Base-by-base conservation (phyloP, 2,329 filamentous ascomycete genomes). In the Plenodomus biglobosus region DNA sequence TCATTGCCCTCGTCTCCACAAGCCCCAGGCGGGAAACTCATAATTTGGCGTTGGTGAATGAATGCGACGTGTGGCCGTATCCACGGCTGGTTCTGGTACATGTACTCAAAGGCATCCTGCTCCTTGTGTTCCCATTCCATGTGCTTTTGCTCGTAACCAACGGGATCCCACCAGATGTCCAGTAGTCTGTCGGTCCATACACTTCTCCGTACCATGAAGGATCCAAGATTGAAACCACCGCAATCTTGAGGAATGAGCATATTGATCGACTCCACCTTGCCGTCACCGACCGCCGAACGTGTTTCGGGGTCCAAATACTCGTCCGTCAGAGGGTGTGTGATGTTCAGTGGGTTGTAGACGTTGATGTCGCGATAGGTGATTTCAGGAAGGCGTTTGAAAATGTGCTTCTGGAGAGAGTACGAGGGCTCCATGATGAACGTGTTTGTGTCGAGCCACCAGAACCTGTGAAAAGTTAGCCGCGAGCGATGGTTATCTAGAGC, bases 71-170 rank as follows among this genome's bases (percentile, higher is more conserved):
- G 88, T 46, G 89, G 85, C 50, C 94, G 85, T 44, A 97, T 85
- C 92, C 94, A 99, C 0, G 94, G 90, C 69, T 97, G 92, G 46
- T 87, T 87, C 48, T 80, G 82, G 75, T 99, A 99, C 54, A 99
- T 80, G 74, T 95, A 88, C 75, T 96, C 92, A 36, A 99, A 77
- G 1, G 92, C 90, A 68, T 97, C 92, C 74, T 99, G 94, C 72
- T 99, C 94, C 71, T 97, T 97, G 78, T 99, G 94, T 66, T 94
- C 92, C 94, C 94, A 99, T 54, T 94, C 84, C 92, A 96, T 96
- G 72, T 99, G 94, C 70, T 91, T 95, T 75, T 99, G 94, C 75
- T 99, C 94, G 72, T 99, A 99, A 48, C 87, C 85, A 22, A 97
- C 92, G 0, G 94, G 94, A 65, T 99, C 94, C 94, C 94, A 99